phyloP scores from a whole-genome alignment of 2,329 filamentous ascomycete genomes.

The Paecilomyces sp. region DNA sequence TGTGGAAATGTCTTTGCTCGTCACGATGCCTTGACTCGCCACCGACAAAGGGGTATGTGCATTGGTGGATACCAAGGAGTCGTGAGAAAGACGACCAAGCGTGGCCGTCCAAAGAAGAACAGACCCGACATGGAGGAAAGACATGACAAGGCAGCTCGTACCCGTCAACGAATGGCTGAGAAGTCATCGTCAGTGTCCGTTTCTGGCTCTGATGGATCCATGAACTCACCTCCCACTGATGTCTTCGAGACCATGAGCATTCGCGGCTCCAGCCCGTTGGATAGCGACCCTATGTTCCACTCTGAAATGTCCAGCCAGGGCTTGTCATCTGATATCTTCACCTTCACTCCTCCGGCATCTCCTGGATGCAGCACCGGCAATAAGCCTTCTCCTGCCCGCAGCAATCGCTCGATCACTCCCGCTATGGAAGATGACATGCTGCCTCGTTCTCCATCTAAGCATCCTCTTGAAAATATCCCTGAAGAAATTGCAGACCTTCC shows the following conservation, averaged over 20 bases:
- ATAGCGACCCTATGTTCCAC: slow-evolving; percentile 22
- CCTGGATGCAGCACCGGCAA: slow-evolving; percentile 34
- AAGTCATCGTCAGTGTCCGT: slow-evolving; percentile 27
- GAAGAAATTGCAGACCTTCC: slow-evolving; percentile 22
- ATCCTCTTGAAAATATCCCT: slow-evolving; percentile 19
- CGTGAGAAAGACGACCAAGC: slow-evolving; percentile 59
- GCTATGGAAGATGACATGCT: slow-evolving; percentile 30
- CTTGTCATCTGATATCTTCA: slow-evolving; percentile 34
- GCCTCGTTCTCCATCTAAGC: slow-evolving; percentile 26
- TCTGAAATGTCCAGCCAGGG: slow-evolving; percentile 20
- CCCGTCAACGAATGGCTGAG: slow-evolving; percentile 37
- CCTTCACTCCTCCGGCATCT: slow-evolving; percentile 42
- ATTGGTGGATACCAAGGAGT: slow-evolving; percentile 85
- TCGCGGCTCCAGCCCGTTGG: slow-evolving; percentile 24
- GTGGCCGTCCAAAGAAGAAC: slow-evolving; percentile 58
- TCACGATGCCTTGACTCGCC: slow-evolving; percentile 88
- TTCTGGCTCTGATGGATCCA: slow-evolving; percentile 32
- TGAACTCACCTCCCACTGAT: slow-evolving; percentile 36
- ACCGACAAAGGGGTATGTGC: slow-evolving; percentile 94
- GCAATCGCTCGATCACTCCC: slow-evolving; percentile 31
- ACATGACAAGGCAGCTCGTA: slow-evolving; percentile 49
- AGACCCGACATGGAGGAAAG: slow-evolving; percentile 53
- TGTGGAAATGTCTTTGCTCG: slow-evolving; percentile 93
- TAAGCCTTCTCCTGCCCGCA: slow-evolving; percentile 27
- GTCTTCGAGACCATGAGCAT: slow-evolving; percentile 34